Evolutionary conservation across 768 basidiomycete species (phyloP), one percentile per base, ranked within the genome.

Genomic region (Phylloporus rhodoxanthus): DNA sequence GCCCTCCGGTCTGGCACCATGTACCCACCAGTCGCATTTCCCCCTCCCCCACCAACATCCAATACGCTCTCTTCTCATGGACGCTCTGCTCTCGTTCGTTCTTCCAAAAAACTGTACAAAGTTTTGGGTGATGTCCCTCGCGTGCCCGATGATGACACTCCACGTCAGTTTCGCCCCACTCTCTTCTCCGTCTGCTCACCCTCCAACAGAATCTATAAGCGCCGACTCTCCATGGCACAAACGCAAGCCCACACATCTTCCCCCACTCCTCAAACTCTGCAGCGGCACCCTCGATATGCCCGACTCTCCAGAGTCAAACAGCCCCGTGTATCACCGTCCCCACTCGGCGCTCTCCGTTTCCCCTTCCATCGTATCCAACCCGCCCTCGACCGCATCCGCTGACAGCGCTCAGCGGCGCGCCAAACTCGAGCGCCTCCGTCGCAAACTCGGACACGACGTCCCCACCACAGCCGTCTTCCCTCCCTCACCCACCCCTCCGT

Each of bases 391-490:
- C 25, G 29, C 48, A n/a, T 41, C 75, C 2, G 73, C 77, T 7
- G 57, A 72, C 4, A 68, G 64, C 17, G 60, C 64, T 38, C 42
- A 72, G 14, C 74, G 80, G 20, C 73, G 77, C 41, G 68, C 71
- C 55, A 87, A 85, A 64, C 79, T 87, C 73, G 82, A 83, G 43
- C 72, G 78, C 28, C 68, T 87, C 43, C 72, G 79, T 45, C 77
- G 74, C 58, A 81, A 68, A 56, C 73, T 87, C 3, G 85, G 85
- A 0, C 73, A 83, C 17, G 78, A 75, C 23, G 78, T 86, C 19
- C 85, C 85, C 7, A 55, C 75, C 2, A 72, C 78, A 32, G 73
- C 84, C 26, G 79, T 87, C 43, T 85, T 85, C 65, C 75, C 80
- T 28, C 13, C 57, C 23, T 44, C 49, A 3, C 50, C 43, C 0